Conservation (phyloP, 2,329 filamentous ascomycete species). For the Harringtonia lauricola region DNA sequence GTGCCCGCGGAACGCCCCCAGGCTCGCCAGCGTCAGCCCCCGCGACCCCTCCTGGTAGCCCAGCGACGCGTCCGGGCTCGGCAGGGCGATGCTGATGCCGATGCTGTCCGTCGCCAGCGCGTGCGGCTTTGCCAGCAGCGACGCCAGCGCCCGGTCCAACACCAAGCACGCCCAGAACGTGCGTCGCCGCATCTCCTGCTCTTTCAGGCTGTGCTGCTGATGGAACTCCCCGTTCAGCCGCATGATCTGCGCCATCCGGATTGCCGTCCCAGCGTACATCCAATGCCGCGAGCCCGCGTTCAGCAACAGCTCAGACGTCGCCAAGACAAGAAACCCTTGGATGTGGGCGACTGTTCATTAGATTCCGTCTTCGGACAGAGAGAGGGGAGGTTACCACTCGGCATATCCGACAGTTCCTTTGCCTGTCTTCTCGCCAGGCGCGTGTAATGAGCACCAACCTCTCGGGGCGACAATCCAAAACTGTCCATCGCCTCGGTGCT, state of each 20-base stretch:
- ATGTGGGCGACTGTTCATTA: constrained; percentile 9
- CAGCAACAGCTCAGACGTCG: constrained; percentile 13
- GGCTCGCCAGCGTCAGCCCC: constrained; percentile 7
- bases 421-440: constrained; percentile 4
- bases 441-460: neutral
- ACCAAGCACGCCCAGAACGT: constrained; percentile 10
- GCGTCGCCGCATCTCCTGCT: constrained; percentile 10
- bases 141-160: constrained; percentile 5
- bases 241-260: constrained; percentile 16
- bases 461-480: constrained; percentile 2
- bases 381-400: constrained; percentile 1
- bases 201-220: constrained; percentile 12
- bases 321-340: constrained; percentile 12
- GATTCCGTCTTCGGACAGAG: neutral
- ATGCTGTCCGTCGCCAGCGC: constrained; percentile 1
- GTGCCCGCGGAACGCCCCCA: constrained; percentile 2
- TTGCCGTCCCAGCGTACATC: constrained; percentile 13
- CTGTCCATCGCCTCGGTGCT: neutral
- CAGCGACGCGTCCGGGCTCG: constrained; percentile 9
- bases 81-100: constrained; percentile 8
- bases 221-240: constrained; percentile 16
- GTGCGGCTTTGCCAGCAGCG: constrained; percentile 10
- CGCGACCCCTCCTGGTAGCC: constrained; percentile 10
- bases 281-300: constrained; percentile 14
- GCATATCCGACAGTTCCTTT: constrained; percentile 9